Conservation (phyloP, 2,329 filamentous ascomycete species). For the Calonectria multiphialidica region DNA sequence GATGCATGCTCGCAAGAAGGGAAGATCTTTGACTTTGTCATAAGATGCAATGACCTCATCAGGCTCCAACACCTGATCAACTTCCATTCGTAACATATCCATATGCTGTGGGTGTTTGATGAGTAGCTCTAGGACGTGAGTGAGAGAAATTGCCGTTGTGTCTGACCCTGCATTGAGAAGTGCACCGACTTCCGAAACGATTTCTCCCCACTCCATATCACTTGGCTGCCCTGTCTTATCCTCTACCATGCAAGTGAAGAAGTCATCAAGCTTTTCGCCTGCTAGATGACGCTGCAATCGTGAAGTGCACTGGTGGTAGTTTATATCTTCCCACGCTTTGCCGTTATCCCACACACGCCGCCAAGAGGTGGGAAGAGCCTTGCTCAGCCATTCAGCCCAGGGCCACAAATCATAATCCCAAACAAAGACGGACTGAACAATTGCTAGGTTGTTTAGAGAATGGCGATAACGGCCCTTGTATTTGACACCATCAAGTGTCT, state of each 20-base stretch:
- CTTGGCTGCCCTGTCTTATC: slow-evolving; percentile 51
- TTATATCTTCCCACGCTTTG: slow-evolving; percentile 53
- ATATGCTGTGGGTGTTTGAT: slow-evolving; percentile 56
- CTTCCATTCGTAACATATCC: slow-evolving; percentile 55
- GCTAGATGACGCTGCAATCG: slow-evolving; percentile 12
- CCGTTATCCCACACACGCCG: neutral
- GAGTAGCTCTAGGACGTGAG: slow-evolving; percentile 63
- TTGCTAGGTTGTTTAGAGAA: slow-evolving; percentile 60
- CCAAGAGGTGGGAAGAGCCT: slow-evolving; percentile 57
- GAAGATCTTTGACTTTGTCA: slow-evolving; percentile 61
- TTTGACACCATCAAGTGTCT: slow-evolving; percentile 57
- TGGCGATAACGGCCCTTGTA: slow-evolving; percentile 60
- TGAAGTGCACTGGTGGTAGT: slow-evolving; percentile 52
- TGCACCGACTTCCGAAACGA: slow-evolving; percentile 64
- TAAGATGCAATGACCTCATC: slow-evolving; percentile 59
- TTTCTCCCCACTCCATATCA: slow-evolving; percentile 65
- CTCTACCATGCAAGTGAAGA: slow-evolving; percentile 67
- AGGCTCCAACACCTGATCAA: slow-evolving; percentile 55
- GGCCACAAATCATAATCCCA: slow-evolving; percentile 66
- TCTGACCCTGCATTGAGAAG: slow-evolving; percentile 64
- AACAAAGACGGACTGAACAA: slow-evolving; percentile 59
- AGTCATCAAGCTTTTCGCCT: slow-evolving; percentile 69
- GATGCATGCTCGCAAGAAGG: slow-evolving; percentile 62
- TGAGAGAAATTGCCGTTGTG: slow-evolving; percentile 61
- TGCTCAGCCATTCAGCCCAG: slow-evolving; percentile 58